phyloP scores from a whole-genome alignment of 148 eudicot genomes.

The Arbutus unedo region DNA sequence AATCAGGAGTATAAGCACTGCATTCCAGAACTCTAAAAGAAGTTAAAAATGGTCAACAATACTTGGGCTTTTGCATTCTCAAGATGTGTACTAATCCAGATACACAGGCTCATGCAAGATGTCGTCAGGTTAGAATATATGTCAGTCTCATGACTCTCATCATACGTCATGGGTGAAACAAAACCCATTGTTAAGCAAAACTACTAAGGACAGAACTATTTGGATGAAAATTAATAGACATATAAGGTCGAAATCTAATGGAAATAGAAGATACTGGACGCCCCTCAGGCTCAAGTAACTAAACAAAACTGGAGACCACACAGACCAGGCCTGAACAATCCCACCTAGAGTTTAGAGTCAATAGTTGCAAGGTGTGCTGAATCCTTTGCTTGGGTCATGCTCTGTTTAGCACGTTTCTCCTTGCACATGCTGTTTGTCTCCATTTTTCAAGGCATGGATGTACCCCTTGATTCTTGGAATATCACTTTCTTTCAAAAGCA shows the following conservation, averaged over 20 bases:
- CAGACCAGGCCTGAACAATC: neutral
- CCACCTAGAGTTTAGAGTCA: neutral
- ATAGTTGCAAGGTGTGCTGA: neutral
- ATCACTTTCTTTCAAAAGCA: neutral
- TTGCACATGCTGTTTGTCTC: neutral
- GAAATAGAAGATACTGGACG: neutral
- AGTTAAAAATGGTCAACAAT: neutral
- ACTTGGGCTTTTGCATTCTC: neutral
- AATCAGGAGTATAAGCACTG: neutral
- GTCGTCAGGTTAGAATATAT: neutral
- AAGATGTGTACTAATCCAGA: neutral
- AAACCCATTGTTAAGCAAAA: neutral
- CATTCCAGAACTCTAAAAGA: neutral
- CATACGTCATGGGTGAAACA: neutral
- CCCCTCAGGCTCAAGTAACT: neutral
- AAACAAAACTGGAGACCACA: conserved; percentile 5
- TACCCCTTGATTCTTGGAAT: neutral
- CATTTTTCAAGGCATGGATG: neutral
- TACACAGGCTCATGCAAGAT: neutral
- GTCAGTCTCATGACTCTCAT: neutral
- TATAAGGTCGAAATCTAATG: neutral
- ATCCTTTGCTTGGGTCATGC: neutral
- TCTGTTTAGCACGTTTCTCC: conserved; percentile 4
- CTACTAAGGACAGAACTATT: conserved; percentile 1
- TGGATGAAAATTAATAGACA: neutral